Evolutionary conservation across 441 rosid genomes (phyloP), one percentile per base, ranked within the genome.

Genomic region (Erodium texanum): DNA sequence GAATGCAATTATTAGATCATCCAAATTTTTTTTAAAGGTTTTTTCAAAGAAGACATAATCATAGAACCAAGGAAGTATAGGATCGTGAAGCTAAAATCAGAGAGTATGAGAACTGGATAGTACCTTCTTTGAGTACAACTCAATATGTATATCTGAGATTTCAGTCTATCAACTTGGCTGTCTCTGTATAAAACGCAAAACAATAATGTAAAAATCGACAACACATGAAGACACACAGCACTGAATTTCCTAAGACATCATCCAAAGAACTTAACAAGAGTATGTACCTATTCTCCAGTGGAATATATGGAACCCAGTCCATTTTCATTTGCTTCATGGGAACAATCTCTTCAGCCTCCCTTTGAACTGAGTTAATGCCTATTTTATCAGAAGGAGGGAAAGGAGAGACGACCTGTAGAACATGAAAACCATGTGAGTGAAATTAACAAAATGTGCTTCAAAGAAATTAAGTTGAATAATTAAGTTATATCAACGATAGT

Each of bases 311-410:
- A 75, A 86, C 83, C 99, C 99, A 92, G 66, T 83, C 98, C 98
- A 95, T 90, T 84, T 95, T 90, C 98, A 95, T 92, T 74, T 89
- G 82, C 71, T 85, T 90, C 98, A 95, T 92, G 14, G 97, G 98
- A 82, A 95, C 67, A 80, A 90, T 92, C 80, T 92, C 98, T 83
- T 95, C 98, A 45, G 70, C 75, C 80, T 83, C 98, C 80, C 95
- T 86, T 76, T 95, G 98, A 85, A 92, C 92, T 16, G 97, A 92
- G 62, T 85, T 89, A 73, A 95, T 86, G 64, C 95, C 98, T 68
- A 95, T 89, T 82, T 89, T 90, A 81, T 95, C 96, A 68, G 99
- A 95, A 69, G 99, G 99, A 32, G 98, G 93, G 67, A 89, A 83
- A 64, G 97, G 96, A 59, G 98, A 92, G 6, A 75, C 88, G 75